These are phyloP conservation scores for Meyerozyma smithsonii DNA, from an alignment of 1,139 yeast species.

Conservation along the genomic window DNA sequence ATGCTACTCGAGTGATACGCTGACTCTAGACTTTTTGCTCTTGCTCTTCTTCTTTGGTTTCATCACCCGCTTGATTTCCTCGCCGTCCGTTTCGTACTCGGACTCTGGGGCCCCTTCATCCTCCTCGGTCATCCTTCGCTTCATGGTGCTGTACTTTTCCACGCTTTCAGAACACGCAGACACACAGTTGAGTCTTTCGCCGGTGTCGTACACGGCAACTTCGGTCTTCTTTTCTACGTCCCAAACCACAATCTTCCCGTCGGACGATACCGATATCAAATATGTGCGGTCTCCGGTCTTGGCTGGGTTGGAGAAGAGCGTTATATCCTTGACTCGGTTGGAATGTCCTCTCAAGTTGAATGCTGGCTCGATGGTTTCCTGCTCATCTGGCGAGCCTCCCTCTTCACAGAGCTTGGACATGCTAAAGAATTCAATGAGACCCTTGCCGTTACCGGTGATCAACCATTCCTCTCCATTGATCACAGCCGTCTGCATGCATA, in stretches of 20 bases:
- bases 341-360: slow-evolving; percentile 75
- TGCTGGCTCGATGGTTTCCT: slow-evolving; percentile 36
- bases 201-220: slow-evolving; percentile 87
- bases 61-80: slow-evolving; percentile 45
- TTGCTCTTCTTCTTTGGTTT: slow-evolving; percentile 38
- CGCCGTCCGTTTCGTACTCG: slow-evolving; percentile 63
- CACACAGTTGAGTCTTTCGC: slow-evolving; percentile 90
- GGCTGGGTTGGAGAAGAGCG: slow-evolving; percentile 42
- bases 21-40: slow-evolving; percentile 40
- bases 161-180: slow-evolving; percentile 72
- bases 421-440: slow-evolving; percentile 57
- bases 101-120: slow-evolving; percentile 38
- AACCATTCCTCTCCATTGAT: slow-evolving; percentile 50
- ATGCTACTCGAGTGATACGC: slow-evolving; percentile 49
- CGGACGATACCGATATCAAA: slow-evolving; percentile 82
- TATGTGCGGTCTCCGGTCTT: slow-evolving; percentile 38
- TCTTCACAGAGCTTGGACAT: slow-evolving; percentile 22
- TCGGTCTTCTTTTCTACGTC: slow-evolving; percentile 45
- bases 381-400: slow-evolving; percentile 19
- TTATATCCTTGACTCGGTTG: slow-evolving; percentile 75
- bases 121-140: slow-evolving; percentile 47
- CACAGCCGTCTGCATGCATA: slow-evolving; percentile 55
- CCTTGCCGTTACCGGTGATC: slow-evolving; percentile 68
- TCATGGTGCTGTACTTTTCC: slow-evolving; percentile 70
- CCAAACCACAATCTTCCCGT: slow-evolving; percentile 92